phyloP scores from a whole-genome alignment of 192 early-diverging fungal genomes.

The Entomortierella chlamydospora region DNA sequence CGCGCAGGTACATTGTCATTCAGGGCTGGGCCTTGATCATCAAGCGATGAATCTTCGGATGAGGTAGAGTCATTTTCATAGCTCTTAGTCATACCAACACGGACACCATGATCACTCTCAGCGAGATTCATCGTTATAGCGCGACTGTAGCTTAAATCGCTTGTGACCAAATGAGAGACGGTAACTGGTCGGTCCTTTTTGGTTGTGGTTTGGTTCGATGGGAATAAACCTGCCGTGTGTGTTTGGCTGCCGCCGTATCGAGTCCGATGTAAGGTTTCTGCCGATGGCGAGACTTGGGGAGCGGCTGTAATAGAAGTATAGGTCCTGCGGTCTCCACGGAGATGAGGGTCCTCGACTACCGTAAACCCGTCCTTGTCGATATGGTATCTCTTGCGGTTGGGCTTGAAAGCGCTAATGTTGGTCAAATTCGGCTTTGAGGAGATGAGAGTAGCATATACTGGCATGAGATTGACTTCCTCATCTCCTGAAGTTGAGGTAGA shows the following conservation, averaged over 20 bases:
- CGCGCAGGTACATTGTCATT: not conserved
- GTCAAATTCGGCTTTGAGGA: not conserved
- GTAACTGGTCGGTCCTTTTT: too few species aligned
- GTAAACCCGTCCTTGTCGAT: constrained; percentile 22
- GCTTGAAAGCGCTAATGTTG: constrained; percentile 3
- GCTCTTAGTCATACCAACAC: constrained; percentile 2
- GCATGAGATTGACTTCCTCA: not conserved
- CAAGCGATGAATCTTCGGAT: not conserved
- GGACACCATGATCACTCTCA: constrained; percentile 10
- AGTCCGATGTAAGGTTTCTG: not conserved
- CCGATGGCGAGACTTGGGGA: not conserved
- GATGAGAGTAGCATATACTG: not conserved
- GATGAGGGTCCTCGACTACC: constrained; percentile 5
- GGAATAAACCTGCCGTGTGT: too few species aligned
- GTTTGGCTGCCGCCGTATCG: too few species aligned
- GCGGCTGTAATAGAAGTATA: not conserved
- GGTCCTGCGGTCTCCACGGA: not conserved
- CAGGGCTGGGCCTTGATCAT: not conserved
- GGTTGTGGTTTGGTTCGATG: not conserved
- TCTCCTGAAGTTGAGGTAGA: not conserved
- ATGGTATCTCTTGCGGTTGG: not conserved
- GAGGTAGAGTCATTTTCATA: not conserved
- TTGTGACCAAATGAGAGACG: not conserved
- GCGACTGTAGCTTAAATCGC: constrained; percentile 11
- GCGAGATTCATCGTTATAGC: constrained; percentile 4